phyloP scores from a whole-genome alignment of 345 rosid genomes.

The Cochlearia excelsa region DNA sequence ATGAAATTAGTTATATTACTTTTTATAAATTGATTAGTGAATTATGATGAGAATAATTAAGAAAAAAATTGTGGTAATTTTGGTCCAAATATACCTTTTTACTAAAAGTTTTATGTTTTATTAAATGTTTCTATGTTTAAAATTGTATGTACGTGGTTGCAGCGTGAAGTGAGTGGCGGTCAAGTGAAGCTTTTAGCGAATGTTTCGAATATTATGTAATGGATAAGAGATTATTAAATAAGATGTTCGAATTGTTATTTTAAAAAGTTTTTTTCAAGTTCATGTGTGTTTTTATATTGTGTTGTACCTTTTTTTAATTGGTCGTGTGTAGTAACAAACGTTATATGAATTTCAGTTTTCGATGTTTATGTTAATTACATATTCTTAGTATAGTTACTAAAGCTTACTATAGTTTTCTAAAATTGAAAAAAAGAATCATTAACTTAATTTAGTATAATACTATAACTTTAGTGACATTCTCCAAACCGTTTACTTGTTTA shows the following conservation, averaged over 20 bases:
- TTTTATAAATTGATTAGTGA: too few species aligned
- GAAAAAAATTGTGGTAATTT: not conserved
- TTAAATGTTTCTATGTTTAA: not conserved
- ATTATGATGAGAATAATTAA: not conserved
- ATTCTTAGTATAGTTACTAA: not conserved
- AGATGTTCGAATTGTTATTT: too few species aligned
- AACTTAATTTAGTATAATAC: too few species aligned
- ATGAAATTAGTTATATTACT: too few species aligned
- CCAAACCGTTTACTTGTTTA: too few species aligned
- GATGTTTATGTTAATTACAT: too few species aligned
- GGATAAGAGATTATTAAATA: slow-evolving; percentile 15
- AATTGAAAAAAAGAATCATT: too few species aligned
- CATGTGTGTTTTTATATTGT: slow-evolving; percentile 1
- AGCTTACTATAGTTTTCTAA: too few species aligned
- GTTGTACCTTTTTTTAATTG: not conserved
- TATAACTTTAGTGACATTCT: too few species aligned
- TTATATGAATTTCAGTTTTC: not conserved
- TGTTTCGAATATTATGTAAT: not conserved
- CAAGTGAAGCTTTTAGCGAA: slow-evolving; percentile 10
- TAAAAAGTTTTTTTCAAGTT: not conserved
- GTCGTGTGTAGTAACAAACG: slow-evolving; percentile 8
- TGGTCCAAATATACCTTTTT: not conserved
- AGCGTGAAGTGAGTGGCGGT: slow-evolving; percentile 18
- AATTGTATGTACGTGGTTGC: not conserved
- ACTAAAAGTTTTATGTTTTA: not conserved